Evolutionary conservation across 1,139 yeast genomes (phyloP), one percentile per base, ranked within the genome.

Genomic region (Yamadazyma blattariae): DNA sequence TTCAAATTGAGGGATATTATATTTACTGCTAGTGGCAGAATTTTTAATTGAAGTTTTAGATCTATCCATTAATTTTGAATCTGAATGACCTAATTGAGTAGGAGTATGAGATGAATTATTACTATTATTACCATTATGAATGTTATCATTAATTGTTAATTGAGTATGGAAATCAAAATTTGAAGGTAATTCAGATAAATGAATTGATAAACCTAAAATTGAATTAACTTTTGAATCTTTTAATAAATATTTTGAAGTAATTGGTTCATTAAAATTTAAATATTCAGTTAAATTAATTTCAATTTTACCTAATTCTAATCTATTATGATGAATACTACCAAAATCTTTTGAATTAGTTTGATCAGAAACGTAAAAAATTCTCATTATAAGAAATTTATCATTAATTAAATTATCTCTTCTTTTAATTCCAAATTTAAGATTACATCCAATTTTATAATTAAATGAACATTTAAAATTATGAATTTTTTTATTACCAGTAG

Each of bases 221-320:
- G 95, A 82, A 56, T 92, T 90, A 16, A 90, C 80, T 47, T 87
- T 87, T 9, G 95, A 82, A 25, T 86, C 76, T 47, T 82, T 82
- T 31, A 90, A 63, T 35, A 90, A 61, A 49, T 84, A 87, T 44
- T 82, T 74, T 37, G 81, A 73, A 15, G 77, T 71, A 24, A 67
- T 65, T 12, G 74, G 71, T 30, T 76, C 77, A 21, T 66, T 64
- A 34, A 72, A 74, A 42, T 77, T 76, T 23, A 80, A 75, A 52
- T 82, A 87, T 50, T 88, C 95, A 0, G 92, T 64, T 35, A 90
- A 56, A 51, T 89, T 84, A 29, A 90, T 59, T 32, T 71, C 79
- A 14, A 88, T 66, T 17, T 61, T 57, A 2, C 98, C 98, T 30
- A 92, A 57, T 21, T 71, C 61, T 33, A 72, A 61, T 42, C 52